Base-by-base conservation (phyloP, 768 basidiomycete species). In the Botryobasidium botryosum region DNA sequence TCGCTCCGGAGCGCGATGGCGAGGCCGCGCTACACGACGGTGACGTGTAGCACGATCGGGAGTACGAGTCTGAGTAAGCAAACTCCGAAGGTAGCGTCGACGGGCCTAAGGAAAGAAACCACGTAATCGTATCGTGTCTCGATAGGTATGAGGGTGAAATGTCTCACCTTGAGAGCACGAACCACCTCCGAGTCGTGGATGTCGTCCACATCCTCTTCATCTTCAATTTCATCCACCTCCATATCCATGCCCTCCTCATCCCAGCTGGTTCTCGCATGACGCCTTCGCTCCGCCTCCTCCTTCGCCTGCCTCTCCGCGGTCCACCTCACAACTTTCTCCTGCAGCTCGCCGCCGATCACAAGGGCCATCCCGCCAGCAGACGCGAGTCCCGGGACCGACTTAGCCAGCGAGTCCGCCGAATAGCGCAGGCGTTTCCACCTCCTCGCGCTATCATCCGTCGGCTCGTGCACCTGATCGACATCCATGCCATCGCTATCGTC, bases 351-450 rank as follows among this genome's bases (percentile, higher is more conserved):
- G 26, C 75, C 70, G 7, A 86, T 68, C 86, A 40, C 68, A 62
- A 47, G 71, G 62, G 32, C 72, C 69, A 7, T n/a, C 24, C 51
- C 44, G n/a, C 52, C 48, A 25, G 33, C 12, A 6, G 86, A 44
- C 29, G 55, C 46, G 54, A 96, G 75, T 0, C 92, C 92, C 40
- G 80, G 73, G 8, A 92, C 82, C 38, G 68, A 59, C 36, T 68
- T 68, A 6, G 75, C 71, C 48, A 96, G 62, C 24, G 72, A 72
- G 21, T 83, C 71, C 0, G 72, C 78, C 42, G 74, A 71, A 44
- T 88, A 74, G 4, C 73, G 66, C 25, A 86, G 66, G 33, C 92
- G 68, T 36, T 72, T 73, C 85, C 84, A 92, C 10, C 91, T 68
- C 47, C 67, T 63, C 18, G 65, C 61, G 0, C 72, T 66, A 49